Conservation (phyloP, 352 stramenopile species). For the Pythium dissotocum region DNA sequence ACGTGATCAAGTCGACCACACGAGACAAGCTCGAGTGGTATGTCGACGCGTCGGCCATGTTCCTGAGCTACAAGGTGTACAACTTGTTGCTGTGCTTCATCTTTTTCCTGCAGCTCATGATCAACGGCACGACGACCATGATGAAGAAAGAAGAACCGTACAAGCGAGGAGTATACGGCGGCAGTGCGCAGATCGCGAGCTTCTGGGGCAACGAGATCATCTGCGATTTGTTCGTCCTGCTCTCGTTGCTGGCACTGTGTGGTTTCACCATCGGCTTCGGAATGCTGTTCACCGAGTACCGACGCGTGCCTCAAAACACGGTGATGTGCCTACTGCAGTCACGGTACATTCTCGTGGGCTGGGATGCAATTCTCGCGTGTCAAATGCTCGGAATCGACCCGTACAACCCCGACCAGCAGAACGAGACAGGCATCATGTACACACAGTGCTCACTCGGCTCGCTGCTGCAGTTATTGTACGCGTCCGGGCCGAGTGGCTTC, state of each 20-base stretch:
- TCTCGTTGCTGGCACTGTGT: conserved; percentile 36
- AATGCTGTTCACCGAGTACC: conserved; percentile 47
- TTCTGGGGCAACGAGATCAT: conserved; percentile 69
- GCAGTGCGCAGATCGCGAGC: conserved; percentile 35
- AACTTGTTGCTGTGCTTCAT: conserved; percentile 52
- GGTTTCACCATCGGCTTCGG: conserved; percentile 32
- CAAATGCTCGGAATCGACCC: conserved; percentile 56
- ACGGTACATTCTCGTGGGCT: conserved; percentile 55
- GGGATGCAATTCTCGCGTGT: conserved; percentile 42
- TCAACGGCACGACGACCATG: conserved; percentile 44
- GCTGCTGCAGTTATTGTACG: conserved; percentile 51
- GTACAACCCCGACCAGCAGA: conserved; percentile 25
- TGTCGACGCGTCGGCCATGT: conserved; percentile 46
- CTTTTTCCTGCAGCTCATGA: conserved; percentile 43
- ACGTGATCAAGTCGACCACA: conserved; percentile 37
- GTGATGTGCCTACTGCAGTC: conserved; percentile 46
- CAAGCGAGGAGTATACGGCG: conserved; percentile 47
- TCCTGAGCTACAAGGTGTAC: conserved; percentile 67
- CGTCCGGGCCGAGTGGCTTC: conserved; percentile 48
- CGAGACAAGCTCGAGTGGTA: conserved; percentile 52
- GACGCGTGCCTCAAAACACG: conserved; percentile 47
- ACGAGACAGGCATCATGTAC: conserved; percentile 24
- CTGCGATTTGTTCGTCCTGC: conserved; percentile 47
- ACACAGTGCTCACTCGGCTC: conserved; percentile 46
- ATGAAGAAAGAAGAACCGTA: conserved; percentile 40